phyloP scores from a whole-genome alignment of 2,329 filamentous ascomycete genomes.

The Tolypocladium guangdongense region DNA sequence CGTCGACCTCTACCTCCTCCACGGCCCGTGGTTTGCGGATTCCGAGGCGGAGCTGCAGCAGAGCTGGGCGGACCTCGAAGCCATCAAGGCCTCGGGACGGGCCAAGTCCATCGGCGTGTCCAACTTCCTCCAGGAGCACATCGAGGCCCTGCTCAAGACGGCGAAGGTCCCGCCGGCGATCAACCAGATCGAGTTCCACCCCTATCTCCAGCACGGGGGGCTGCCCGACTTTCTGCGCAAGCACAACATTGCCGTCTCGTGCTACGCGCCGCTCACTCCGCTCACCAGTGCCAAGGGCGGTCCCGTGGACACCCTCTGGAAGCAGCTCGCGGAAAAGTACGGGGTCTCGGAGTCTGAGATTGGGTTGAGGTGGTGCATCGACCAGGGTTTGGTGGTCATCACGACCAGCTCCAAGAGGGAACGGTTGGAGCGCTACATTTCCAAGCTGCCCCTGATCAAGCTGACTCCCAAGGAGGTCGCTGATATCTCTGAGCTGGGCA shows the following conservation, averaged over 20 bases:
- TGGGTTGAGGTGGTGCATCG: conserved; percentile 48
- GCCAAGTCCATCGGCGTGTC: conserved; percentile 65
- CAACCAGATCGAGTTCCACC: conserved; percentile 77
- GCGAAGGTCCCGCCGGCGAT: conserved; percentile 54
- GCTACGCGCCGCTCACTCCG: conserved; percentile 45
- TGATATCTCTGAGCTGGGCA: conserved; percentile 43
- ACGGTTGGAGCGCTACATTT: conserved; percentile 43
- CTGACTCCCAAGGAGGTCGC: conserved; percentile 48
- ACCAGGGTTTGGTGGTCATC: conserved; percentile 46
- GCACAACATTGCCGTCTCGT: conserved; percentile 44
- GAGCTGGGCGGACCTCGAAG: conserved; percentile 50
- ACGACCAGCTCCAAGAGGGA: conserved; percentile 50
- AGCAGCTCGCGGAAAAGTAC: conserved; percentile 44
- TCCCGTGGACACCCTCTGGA: conserved; percentile 40
- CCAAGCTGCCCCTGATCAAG: conserved; percentile 42
- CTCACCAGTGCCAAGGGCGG: conserved; percentile 36
- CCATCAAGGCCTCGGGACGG: conserved; percentile 54
- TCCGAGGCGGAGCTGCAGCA: conserved; percentile 42
- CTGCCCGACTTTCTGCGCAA: conserved; percentile 46
- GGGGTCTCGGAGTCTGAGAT: conserved; percentile 44
- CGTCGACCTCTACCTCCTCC: conserved; percentile 60
- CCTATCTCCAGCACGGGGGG: conserved; percentile 57
- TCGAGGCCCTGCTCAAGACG: conserved; percentile 45
- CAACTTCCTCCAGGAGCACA: conserved; percentile 53
- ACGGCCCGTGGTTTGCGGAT: conserved; percentile 43